Base-by-base conservation (phyloP, 129 eudicot species). In the Cynara cardunculus region DNA sequence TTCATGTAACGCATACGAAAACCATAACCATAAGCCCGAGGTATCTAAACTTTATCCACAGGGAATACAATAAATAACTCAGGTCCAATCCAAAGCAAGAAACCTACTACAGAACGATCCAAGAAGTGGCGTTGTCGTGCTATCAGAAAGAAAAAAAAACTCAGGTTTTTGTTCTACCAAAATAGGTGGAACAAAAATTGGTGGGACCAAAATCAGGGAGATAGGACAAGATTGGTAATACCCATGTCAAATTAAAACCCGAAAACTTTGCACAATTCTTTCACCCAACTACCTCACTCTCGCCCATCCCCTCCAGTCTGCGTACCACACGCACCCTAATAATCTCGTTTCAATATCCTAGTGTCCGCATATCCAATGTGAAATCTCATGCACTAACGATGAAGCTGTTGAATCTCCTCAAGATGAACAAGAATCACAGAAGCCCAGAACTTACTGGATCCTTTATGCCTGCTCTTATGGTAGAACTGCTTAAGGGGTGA, bases 401-500 rank as follows among this genome's bases (percentile, higher is more conserved):
- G 61, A 37, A 2, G 25, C 46, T 26, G 28, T 61, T 26, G 46
- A 72, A 53, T 34, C 84, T 62, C 78, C 35, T 21, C 34, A 46
- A 69, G 68, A 31, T 24, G 46, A 56, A 71, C 35, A 10, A 26
- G 25, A 11, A 30, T 70, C 69, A 53, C 34, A 2, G 7, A 68
- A 44, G 12, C 71, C 71, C 14, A 31, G 5, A 24, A 75, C 31
- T 21, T 59, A 59, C 21, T 32, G 5, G 78, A 24, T 11, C 37
- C 72, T 35, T 31, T 74, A 65, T 28, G 69, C 53, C 26, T 32
- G 72, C 49, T 62, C 79, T 73, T 59, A 65, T 24, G 73, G 78
- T 30, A 81, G 0, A 34, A 67, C 85, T 74, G 37, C 75, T 74
- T 31, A 74, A 81, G 25, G 25, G 46, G 11, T 78, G 82, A 78